These are phyloP conservation scores for Phytomonas francai DNA, from an alignment of 208 protist genomes.

Conservation along the genomic window DNA sequence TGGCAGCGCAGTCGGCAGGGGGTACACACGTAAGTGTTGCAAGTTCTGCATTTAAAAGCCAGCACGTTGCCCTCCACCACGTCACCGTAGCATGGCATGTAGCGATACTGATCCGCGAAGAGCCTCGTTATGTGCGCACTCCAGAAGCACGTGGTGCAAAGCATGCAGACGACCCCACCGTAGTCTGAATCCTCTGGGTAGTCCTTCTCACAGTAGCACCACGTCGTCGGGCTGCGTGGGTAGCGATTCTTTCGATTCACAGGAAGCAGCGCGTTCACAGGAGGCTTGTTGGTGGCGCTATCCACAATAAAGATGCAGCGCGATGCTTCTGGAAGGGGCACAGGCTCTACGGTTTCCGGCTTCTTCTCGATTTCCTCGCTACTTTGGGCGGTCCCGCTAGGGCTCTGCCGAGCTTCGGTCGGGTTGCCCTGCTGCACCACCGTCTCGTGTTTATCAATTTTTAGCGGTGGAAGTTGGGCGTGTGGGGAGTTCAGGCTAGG, in stretches of 20 bases:
- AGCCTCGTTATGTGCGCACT: slow-evolving; percentile 64
- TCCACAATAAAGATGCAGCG: slow-evolving; percentile 73
- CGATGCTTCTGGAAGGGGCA: slow-evolving; percentile 18
- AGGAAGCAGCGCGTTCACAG: slow-evolving; percentile 38
- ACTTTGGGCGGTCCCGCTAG: neutral
- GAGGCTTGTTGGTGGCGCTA: slow-evolving; percentile 38
- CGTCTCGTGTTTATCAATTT: neutral
- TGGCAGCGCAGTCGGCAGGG: slow-evolving; percentile 80
- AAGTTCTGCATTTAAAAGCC: slow-evolving; percentile 62
- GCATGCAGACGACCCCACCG: slow-evolving; percentile 64
- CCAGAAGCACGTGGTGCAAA: slow-evolving; percentile 77
- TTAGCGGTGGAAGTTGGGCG: neutral
- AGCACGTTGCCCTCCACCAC: slow-evolving; percentile 58
- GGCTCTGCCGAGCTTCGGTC: neutral
- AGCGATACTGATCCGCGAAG: slow-evolving; percentile 35
- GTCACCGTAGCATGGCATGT: slow-evolving; percentile 77
- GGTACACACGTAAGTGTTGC: slow-evolving; percentile 58
- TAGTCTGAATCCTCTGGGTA: slow-evolving; percentile 48
- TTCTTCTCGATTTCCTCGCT: neutral
- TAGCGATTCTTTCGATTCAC: slow-evolving; percentile 64
- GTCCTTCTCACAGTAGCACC: slow-evolving; percentile 75
- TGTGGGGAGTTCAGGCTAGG: slow-evolving; percentile 17
- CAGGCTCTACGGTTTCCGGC: neutral
- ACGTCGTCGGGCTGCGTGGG: slow-evolving; percentile 50
- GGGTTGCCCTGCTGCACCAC: neutral